A percentile compares a stretch with the other conserved stretches of the same genome.
Conservation (phyloP, 306 rosid genomes). For the Gastrolobium bilobum region DNA sequence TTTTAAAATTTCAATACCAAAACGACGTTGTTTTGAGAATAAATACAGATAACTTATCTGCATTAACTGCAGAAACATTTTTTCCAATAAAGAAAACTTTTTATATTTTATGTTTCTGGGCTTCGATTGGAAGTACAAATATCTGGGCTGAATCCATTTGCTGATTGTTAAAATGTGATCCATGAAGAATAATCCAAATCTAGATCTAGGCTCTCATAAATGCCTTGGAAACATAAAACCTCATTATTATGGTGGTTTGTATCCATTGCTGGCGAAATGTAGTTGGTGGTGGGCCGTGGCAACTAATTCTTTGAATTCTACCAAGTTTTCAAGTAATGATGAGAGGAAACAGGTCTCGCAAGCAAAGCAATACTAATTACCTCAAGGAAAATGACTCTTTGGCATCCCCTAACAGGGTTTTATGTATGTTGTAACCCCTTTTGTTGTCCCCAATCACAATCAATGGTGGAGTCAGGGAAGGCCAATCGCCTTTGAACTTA, state of each 20-base stretch:
- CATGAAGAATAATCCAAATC: background rate
- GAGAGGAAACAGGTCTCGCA: slow-evolving; percentile 33
- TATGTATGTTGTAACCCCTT: background rate
- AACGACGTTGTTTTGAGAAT: too few species aligned
- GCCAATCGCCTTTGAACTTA: too few species aligned
- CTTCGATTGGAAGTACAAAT: background rate
- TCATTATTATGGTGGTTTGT: slow-evolving; percentile 26
- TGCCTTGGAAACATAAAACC: background rate
- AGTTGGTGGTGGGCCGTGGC: slow-evolving; percentile 43
- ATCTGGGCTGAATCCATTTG: background rate
- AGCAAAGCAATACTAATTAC: slow-evolving; percentile 42
- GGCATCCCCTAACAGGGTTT: slow-evolving; percentile 28
- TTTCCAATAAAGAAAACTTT: background rate
- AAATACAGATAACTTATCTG: too few species aligned
- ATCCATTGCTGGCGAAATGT: slow-evolving; percentile 27
- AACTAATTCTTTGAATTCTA: slow-evolving; percentile 38
- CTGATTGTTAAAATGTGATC: background rate
- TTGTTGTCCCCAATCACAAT: slow-evolving; percentile 22
- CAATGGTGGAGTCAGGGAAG: too few species aligned
- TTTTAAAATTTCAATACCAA: too few species aligned
- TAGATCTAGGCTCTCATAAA: background rate
- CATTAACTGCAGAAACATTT: too few species aligned
- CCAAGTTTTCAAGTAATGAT: slow-evolving; percentile 35
- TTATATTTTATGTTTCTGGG: background rate
- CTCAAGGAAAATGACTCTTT: slow-evolving; percentile 40